Conservation (phyloP, 805 yeast genomes). For the Priceomyces haplophilus region DNA sequence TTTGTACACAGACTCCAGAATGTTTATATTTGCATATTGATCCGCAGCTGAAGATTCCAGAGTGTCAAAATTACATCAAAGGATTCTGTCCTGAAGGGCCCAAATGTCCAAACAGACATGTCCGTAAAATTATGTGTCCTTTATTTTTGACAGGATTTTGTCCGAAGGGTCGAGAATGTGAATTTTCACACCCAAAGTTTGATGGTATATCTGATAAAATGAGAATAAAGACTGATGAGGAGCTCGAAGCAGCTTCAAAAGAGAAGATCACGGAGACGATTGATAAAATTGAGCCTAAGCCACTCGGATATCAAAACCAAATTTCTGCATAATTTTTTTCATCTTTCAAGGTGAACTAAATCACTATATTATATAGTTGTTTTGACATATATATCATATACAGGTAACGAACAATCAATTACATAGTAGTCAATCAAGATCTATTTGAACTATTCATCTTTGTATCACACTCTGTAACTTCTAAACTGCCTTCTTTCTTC, state of each 20-base stretch:
- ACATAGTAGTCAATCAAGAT: too few relatives aligned
- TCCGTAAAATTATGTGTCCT: conserved; percentile 72
- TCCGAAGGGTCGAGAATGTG: conserved; percentile 81
- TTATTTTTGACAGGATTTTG: conserved; percentile 86
- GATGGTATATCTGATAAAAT: conserved; percentile 42
- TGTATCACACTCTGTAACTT: conserved; percentile 46
- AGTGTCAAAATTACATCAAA: conserved; percentile 74
- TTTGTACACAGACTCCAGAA: conserved; percentile 90
- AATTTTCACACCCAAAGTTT: conserved; percentile 79
- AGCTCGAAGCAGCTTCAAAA: conserved; percentile 9
- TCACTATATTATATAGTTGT: background rate
- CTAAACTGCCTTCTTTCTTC: conserved; percentile 68
- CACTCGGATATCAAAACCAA: conserved; percentile 1
- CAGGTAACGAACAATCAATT: too few relatives aligned
- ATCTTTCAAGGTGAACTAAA: background rate
- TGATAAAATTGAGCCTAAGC: conserved; percentile 4
- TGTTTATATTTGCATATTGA: conserved; percentile 91
- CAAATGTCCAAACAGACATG: conserved; percentile 75
- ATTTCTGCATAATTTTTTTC: background rate
- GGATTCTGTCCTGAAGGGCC: conserved; percentile 96
- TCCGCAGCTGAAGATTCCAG: conserved; percentile 84
- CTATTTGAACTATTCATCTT: too few relatives aligned
- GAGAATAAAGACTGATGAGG: conserved; percentile 44
- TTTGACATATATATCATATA: too few relatives aligned
- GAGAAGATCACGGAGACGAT: conserved; percentile 4